Conservation (phyloP, 352 stramenopile genomes). For the Globisporangium nodosum region DNA sequence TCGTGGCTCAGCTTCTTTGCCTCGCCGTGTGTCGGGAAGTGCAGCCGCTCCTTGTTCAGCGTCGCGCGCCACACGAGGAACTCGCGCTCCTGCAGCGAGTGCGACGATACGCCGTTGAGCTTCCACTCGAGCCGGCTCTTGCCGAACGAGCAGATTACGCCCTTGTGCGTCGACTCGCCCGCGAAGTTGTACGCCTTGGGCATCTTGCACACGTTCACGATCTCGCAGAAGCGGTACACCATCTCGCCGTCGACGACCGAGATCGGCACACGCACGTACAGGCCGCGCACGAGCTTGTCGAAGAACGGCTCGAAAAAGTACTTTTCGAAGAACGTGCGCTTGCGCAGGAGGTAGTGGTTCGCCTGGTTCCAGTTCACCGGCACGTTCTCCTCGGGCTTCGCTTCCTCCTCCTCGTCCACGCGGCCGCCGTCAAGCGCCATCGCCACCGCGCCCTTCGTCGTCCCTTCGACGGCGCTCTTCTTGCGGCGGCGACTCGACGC, state of each 20-base stretch:
- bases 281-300: conserved; percentile 63
- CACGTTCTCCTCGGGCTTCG: conserved; percentile 59
- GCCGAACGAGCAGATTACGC: conserved; percentile 70
- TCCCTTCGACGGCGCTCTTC: conserved; percentile 11
- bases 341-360: conserved; percentile 74
- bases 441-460: conserved; percentile 12
- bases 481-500: neutral
- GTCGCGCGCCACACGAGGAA: conserved; percentile 78
- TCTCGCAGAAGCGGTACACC: conserved; percentile 83
- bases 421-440: conserved; percentile 27
- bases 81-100: conserved; percentile 71
- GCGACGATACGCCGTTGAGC: conserved; percentile 58
- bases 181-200: conserved; percentile 61
- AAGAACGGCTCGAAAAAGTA: conserved; percentile 86
- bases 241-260: conserved; percentile 66
- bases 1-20: conserved; percentile 53
- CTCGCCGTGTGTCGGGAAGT: conserved; percentile 68
- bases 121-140: conserved; percentile 78
- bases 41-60: conserved; percentile 72
- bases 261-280: conserved; percentile 73
- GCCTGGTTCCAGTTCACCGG: conserved; percentile 71
- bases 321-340: conserved; percentile 77
- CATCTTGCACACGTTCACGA: conserved; percentile 60
- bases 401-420: conserved; percentile 36
- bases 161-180: conserved; percentile 64